phyloP scores from a whole-genome alignment of 768 basidiomycete genomes.

The Leccinum uliginosum region DNA sequence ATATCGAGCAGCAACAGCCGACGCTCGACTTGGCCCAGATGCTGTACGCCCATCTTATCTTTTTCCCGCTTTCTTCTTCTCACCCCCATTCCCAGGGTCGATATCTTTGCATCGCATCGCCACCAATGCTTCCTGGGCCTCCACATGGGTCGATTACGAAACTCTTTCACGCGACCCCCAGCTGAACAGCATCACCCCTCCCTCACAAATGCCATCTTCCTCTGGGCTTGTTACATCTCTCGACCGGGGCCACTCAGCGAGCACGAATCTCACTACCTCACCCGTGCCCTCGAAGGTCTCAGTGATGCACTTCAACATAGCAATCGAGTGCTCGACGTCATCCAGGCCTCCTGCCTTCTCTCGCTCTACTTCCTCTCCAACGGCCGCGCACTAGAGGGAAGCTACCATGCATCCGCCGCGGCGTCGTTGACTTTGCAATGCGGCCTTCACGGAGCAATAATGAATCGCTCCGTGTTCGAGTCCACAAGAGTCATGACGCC shows the following conservation, averaged over 20 bases:
- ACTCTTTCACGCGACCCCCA: slow-evolving; percentile 49
- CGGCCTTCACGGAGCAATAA: slow-evolving; percentile 53
- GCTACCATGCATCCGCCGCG: slow-evolving; percentile 72
- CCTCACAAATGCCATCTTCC: slow-evolving; percentile 75
- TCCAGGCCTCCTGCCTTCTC: slow-evolving; percentile 72
- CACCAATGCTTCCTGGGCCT: slow-evolving; percentile 72
- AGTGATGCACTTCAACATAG: slow-evolving; percentile 57
- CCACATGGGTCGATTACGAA: slow-evolving; percentile 61
- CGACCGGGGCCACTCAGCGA: slow-evolving; percentile 64
- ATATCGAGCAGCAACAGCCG: slow-evolving; percentile 42
- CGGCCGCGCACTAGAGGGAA: slow-evolving; percentile 73
- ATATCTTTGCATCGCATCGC: slow-evolving; percentile 71
- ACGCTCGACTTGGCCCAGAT: slow-evolving; percentile 61
- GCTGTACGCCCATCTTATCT: slow-evolving; percentile 43
- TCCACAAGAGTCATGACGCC: slow-evolving; percentile 31
- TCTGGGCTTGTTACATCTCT: slow-evolving; percentile 81
- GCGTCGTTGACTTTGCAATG: slow-evolving; percentile 70
- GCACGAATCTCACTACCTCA: slow-evolving; percentile 71
- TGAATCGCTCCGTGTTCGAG: slow-evolving; percentile 31
- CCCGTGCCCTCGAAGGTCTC: slow-evolving; percentile 56
- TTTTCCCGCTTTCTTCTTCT: slow-evolving; percentile 1
- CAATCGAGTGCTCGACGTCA: slow-evolving; percentile 59
- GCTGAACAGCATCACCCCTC: slow-evolving; percentile 69
- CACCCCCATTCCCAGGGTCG: slow-evolving; percentile 44
- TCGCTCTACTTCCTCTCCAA: slow-evolving; percentile 75